These are phyloP conservation scores for Wickerhamiella bombiphila DNA, from an alignment of 805 yeast genomes.

Conservation along the genomic window DNA sequence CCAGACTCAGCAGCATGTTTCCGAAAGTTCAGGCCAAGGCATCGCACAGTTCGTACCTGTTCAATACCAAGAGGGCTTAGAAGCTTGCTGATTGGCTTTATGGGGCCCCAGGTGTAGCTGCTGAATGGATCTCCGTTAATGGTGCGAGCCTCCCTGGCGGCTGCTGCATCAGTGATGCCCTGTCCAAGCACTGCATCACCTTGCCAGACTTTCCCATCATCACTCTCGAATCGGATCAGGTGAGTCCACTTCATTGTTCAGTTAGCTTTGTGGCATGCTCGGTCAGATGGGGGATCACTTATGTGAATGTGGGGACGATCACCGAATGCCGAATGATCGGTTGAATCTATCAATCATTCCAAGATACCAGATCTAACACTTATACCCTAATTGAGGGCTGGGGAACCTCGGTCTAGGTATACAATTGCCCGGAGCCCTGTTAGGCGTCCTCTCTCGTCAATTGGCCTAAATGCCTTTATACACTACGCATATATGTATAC, in stretches of 20 bases:
- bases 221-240: conserved; percentile 33
- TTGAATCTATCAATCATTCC: too few relatives aligned
- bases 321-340: too few relatives aligned
- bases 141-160: conserved; percentile 28
- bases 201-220: conserved; percentile 30
- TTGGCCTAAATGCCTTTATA: too few relatives aligned
- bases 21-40: conserved; percentile 39
- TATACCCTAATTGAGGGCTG: too few relatives aligned
- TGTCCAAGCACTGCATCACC: conserved; percentile 36
- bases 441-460: too few relatives aligned
- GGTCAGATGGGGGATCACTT: too few relatives aligned
- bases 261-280: too few relatives aligned
- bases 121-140: conserved; percentile 36
- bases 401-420: too few relatives aligned
- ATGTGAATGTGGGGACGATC: too few relatives aligned
- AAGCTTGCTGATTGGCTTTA: conserved; percentile 23
- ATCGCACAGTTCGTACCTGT: conserved; percentile 30
- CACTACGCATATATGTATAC: too few relatives aligned
- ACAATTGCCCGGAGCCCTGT: too few relatives aligned
- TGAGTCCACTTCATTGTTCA: conserved; percentile 16
- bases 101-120: conserved; percentile 27
- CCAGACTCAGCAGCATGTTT: conserved; percentile 30
- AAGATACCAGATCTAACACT: too few relatives aligned
- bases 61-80: conserved; percentile 29
- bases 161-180: conserved; percentile 26